A percentile compares a stretch with the other conserved stretches of the same genome.
Conservation (phyloP, 306 rosid genomes). For the Macrotyloma uniflorum region DNA sequence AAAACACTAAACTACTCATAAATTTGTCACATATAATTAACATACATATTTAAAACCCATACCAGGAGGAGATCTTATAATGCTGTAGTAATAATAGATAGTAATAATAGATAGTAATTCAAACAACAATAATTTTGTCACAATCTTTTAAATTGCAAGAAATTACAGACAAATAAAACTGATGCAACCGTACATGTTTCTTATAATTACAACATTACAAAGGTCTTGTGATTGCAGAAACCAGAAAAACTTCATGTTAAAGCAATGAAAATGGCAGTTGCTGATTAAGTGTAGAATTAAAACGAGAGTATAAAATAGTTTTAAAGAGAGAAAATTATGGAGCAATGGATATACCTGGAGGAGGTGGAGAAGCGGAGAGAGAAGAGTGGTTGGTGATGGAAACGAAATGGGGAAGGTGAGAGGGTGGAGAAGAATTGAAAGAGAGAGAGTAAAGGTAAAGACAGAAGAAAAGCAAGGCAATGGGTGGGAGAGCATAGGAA, state of each 20-base stretch:
- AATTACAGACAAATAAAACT: no score
- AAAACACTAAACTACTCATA: no score
- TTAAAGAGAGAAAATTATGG: not conserved
- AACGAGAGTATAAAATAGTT: not conserved
- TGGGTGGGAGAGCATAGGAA: conserved; percentile 43
- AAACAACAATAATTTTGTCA: no score
- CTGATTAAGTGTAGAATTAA: no score
- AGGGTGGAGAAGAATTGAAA: not conserved
- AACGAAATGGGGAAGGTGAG: not conserved
- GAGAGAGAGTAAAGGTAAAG: conserved; percentile 41
- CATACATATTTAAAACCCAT: no score
- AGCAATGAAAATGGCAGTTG: not conserved
- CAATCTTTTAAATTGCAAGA: no score
- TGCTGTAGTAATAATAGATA: no score
- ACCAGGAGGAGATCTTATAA: no score
- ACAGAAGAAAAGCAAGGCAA: conserved; percentile 47
- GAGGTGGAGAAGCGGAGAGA: not conserved
- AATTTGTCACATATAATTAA: no score
- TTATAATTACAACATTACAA: no score
- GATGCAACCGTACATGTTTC: not conserved
- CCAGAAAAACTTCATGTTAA: no score
- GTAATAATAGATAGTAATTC: no score
- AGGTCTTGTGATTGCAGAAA: not conserved
- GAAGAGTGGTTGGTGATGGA: conserved; percentile 21
- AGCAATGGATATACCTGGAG: conserved; percentile 26